These are phyloP conservation scores for Fragaria vesca DNA, from an alignment of 306 rosid species.

Conservation along the genomic window DNA sequence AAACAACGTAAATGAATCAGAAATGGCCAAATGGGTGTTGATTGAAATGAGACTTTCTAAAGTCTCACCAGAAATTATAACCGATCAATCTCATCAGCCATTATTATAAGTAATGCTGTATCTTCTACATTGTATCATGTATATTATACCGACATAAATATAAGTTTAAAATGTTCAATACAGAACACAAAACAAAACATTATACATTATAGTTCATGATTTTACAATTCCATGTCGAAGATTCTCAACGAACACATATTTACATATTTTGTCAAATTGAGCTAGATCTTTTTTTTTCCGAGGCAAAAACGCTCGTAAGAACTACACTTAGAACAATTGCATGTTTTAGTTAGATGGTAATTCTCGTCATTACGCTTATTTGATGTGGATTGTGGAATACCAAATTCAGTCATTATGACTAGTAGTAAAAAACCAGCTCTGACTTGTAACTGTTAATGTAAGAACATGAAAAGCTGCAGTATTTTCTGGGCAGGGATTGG, in stretches of 20 bases:
- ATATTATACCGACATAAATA: too few relatives aligned
- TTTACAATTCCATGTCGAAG: accelerated
- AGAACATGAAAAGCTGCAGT: conserved; percentile 3
- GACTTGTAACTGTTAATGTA: not conserved
- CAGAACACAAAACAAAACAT: not conserved
- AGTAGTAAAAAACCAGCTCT: not conserved
- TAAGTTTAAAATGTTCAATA: too few relatives aligned
- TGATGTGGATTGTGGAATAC: not conserved
- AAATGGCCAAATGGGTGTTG: not conserved
- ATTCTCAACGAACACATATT: not conserved
- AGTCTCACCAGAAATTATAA: not conserved
- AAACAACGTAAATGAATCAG: not conserved
- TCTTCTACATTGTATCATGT: not conserved
- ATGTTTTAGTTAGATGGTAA: not conserved
- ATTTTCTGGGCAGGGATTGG: not conserved
- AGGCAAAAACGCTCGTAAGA: too few relatives aligned
- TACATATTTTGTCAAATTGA: not conserved
- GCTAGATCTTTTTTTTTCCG: not conserved
- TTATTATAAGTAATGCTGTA: not conserved
- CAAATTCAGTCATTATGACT: not conserved
- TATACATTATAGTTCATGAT: not conserved
- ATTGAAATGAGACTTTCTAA: not conserved
- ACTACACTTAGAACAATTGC: not conserved
- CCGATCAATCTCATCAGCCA: not conserved
- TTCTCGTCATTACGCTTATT: not conserved